These are phyloP conservation scores for Physocladia obscura DNA, from an alignment of 192 early-diverging fungal genomes.

Conservation along the genomic window DNA sequence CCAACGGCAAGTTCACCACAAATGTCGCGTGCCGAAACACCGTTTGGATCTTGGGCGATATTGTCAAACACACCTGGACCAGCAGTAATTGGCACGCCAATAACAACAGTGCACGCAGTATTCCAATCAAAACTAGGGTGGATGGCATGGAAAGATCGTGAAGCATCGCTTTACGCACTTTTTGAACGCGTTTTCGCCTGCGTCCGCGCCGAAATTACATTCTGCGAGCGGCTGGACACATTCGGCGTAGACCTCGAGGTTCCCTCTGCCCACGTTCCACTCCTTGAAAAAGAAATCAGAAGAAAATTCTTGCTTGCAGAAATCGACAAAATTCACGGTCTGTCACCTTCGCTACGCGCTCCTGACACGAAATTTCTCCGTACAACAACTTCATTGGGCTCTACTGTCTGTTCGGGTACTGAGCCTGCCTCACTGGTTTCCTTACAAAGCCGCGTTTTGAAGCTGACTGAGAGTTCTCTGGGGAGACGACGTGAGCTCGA, in stretches of 20 bases:
- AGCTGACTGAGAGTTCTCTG: constrained; percentile 28
- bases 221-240: constrained; percentile 40
- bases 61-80: not conserved
- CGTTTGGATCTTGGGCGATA: constrained; percentile 8
- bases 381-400: constrained; percentile 41
- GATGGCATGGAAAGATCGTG: constrained; percentile 53
- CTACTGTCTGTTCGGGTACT: constrained; percentile 4
- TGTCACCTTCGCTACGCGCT: not conserved
- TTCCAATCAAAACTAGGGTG: constrained; percentile 49
- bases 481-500: constrained; percentile 35
- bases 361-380: constrained; percentile 33
- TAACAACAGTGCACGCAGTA: constrained; percentile 44
- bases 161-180: constrained; percentile 35
- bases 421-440: constrained; percentile 35
- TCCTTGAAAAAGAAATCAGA: constrained; percentile 40
- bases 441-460: constrained; percentile 32
- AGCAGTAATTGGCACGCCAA: constrained; percentile 30
- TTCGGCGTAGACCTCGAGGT: constrained; percentile 54
- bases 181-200: constrained; percentile 54
- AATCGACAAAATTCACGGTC: constrained; percentile 30
- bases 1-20: not conserved
- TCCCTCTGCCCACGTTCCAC: constrained; percentile 36
- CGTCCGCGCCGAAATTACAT: constrained; percentile 44
- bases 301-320: constrained; percentile 38
- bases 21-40: constrained; percentile 18